Evolutionary conservation across 1,284 basidiomycete genomes (phyloP).

Genomic region (Veloporphyrellus conicus): DNA sequence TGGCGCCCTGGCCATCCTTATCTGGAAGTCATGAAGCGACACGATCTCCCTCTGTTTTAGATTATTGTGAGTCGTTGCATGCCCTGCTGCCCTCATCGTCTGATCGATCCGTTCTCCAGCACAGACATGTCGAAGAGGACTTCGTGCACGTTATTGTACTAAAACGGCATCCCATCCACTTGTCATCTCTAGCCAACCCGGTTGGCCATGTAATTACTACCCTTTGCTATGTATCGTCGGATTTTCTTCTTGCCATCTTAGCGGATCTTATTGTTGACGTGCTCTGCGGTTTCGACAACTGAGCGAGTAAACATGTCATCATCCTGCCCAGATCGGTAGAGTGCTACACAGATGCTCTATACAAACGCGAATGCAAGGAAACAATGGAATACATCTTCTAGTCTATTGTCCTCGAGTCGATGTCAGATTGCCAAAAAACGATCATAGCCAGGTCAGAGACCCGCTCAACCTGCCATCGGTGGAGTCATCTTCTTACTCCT

Average conservation of each 20-base stretch:
- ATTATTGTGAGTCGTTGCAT: constrained; percentile 24
- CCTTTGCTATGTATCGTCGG: constrained; percentile 21
- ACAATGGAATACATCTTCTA: constrained; percentile 17
- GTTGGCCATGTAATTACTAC: constrained; percentile 25
- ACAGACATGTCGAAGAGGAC: constrained; percentile 21
- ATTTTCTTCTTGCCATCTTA: too few species aligned
- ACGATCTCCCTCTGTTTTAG: constrained; percentile 16
- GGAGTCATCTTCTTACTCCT: constrained; percentile 37
- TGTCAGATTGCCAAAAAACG: constrained; percentile 15
- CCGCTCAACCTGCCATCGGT: constrained; percentile 29
- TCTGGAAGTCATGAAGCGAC: constrained; percentile 81
- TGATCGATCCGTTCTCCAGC: constrained; percentile 1
- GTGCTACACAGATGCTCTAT: constrained; percentile 4
- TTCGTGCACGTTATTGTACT: constrained; percentile 25
- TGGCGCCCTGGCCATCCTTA: constrained; percentile 82
- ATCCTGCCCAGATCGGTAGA: too few species aligned
- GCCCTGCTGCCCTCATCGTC: background rate
- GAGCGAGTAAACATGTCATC: too few species aligned
- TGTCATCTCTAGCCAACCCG: constrained; percentile 9
- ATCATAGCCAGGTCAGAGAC: constrained; percentile 10
- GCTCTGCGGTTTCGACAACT: too few species aligned
- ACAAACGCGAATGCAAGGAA: constrained; percentile 28
- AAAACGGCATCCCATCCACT: constrained; percentile 11
- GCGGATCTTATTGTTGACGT: too few species aligned
- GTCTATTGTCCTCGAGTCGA: constrained; percentile 5